Evolutionary conservation across 1,284 basidiomycete species (phyloP).

Genomic region (Sutorius eximius): DNA sequence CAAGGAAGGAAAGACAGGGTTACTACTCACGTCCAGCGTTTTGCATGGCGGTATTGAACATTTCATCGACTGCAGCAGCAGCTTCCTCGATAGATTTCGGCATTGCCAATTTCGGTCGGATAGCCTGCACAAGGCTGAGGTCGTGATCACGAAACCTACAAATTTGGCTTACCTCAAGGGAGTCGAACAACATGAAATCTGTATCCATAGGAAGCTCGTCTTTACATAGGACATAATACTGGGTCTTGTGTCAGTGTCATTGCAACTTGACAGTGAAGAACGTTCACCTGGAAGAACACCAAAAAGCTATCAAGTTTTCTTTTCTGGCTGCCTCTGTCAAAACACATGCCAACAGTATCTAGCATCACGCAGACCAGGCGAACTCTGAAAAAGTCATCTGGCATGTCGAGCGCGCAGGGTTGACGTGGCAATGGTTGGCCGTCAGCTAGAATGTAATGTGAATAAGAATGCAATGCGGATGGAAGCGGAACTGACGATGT

Average conservation of each 20-base stretch:
- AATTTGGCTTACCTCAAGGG: constrained; percentile 68
- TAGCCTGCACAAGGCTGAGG: constrained; percentile 49
- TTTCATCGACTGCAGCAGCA: constrained; percentile 83
- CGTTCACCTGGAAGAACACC: constrained; percentile 84
- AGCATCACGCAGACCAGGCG: constrained; percentile 90
- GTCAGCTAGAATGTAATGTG: constrained; percentile 57
- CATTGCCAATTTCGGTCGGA: constrained; percentile 73
- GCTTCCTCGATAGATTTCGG: constrained; percentile 83
- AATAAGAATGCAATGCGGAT: constrained; percentile 1
- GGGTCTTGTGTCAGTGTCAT: constrained; percentile 12
- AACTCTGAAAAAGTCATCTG: constrained; percentile 95
- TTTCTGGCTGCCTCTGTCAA: constrained; percentile 88
- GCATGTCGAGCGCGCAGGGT: constrained; percentile 79
- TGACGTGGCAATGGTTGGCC: constrained; percentile 86
- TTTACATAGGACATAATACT: constrained; percentile 92
- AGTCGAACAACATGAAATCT: constrained; percentile 95
- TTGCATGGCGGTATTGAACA: constrained; percentile 71
- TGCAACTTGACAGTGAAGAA: not conserved
- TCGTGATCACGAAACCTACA: constrained; percentile 1
- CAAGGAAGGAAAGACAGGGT: constrained; percentile 1
- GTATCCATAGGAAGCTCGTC: constrained; percentile 91
- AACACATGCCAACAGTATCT: constrained; percentile 97
- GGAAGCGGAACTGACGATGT: constrained; percentile 67
- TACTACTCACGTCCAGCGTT: constrained; percentile 51
- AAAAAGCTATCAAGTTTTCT: constrained; percentile 93